Base-by-base conservation (phyloP, 2,329 filamentous ascomycete species). In the Lasiodiplodia sp. region DNA sequence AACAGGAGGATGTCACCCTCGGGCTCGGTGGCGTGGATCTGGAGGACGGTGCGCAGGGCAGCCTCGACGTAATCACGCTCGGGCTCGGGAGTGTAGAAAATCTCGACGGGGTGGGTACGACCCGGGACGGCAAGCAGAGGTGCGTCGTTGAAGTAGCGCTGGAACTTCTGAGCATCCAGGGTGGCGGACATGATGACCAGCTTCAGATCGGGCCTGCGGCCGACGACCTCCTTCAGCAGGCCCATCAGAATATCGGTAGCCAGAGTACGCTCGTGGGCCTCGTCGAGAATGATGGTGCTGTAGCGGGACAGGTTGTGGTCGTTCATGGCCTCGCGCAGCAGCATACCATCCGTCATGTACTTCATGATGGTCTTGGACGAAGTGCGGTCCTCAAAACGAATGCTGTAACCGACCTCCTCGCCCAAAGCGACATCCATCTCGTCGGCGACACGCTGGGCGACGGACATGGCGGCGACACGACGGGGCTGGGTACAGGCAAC, bases 331-430 rank as follows among this genome's bases (percentile, higher is more conserved):
- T 99, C 96, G 83, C 96, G 88, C 82, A 97, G 90, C 78, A 99
- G 87, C 92, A 98, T 98, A 80, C 96, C 96, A 75, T 99, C 96
- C 18, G 96, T 99, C 95, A 99, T 97, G 83, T 99, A 99, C 83
- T 99, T 99, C 84, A 99, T 97, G 76, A 91, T 93, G 1, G 96
- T 99, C 21, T 90, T 87, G 2, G 93, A 89, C 72, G 91, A 92
- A 0, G 95, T 97, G 78, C 91, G 92, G 81, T 99, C 96, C 77
- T 99, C 96, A 77, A 99, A 99, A 78, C 96, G 93, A 77, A 99
- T 97, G 8, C 92, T 97, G 79, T 99, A 99, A 67, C 96, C 96
- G 71, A 99, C 95, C 78, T 97, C 94, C 68, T 94, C 90, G 40
- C 96, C 96, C 14, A 98, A 86, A 71, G 91, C 87, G 74, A 95